A percentile compares a stretch with the other conserved stretches of the same genome.
These are phyloP conservation scores for Nakazawaea anatomiae DNA, from an alignment of 805 yeast genomes.

Conservation along the genomic window DNA sequence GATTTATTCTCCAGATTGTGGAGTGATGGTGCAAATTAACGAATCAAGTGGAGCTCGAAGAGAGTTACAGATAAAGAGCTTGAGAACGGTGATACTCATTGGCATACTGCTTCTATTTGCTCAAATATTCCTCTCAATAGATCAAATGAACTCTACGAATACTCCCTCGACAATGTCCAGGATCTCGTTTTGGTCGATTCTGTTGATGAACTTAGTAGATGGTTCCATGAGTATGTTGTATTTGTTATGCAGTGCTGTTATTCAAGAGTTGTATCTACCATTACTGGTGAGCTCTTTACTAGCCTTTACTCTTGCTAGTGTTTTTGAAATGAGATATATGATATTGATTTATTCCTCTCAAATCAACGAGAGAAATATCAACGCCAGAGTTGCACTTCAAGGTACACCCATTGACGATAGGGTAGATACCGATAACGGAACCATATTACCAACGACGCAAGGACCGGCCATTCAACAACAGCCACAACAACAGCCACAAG, in stretches of 20 bases:
- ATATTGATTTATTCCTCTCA: constrained; percentile 64
- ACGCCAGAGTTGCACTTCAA: constrained; percentile 59
- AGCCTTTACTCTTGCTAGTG: constrained; percentile 60
- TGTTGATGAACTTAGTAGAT: constrained; percentile 61
- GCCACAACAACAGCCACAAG: constrained; percentile 15
- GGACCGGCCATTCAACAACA: constrained; percentile 18
- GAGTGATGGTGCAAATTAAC: constrained; percentile 39
- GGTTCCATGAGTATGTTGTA: constrained; percentile 62
- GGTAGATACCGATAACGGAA: constrained; percentile 12
- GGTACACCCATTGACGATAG: constrained; percentile 46
- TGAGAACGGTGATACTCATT: constrained; percentile 35
- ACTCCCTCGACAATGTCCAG: constrained; percentile 79
- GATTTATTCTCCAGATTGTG: constrained; percentile 88
- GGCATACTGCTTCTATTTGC: constrained; percentile 39
- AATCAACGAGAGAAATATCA: constrained; percentile 62
- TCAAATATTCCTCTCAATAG: constrained; percentile 53
- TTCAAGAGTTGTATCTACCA: constrained; percentile 56
- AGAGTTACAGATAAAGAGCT: constrained; percentile 35
- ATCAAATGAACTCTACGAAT: constrained; percentile 64
- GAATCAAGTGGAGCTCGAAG: constrained; percentile 47
- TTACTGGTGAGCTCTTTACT: constrained; percentile 65
- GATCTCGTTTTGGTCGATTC: constrained; percentile 64
- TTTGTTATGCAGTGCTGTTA: constrained; percentile 50
- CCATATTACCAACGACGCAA: constrained; percentile 16
- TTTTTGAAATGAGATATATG: constrained; percentile 73